These are phyloP conservation scores for Neopestalotiopsis sp. DNA, from an alignment of 2,329 filamentous ascomycete genomes.

Conservation along the genomic window DNA sequence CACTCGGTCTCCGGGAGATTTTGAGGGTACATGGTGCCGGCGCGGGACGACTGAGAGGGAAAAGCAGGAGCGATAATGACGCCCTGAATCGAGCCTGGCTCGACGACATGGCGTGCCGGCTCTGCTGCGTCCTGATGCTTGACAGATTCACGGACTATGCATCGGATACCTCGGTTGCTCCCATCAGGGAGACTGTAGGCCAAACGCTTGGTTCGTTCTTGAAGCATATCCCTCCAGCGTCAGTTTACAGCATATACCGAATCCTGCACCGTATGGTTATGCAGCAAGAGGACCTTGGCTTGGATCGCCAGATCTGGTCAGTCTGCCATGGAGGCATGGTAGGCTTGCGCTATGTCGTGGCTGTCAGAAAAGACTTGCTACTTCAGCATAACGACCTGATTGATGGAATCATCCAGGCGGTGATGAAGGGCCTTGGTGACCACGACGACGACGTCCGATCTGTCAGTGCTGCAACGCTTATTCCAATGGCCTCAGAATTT, in stretches of 20 bases:
- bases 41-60: conserved; percentile 78
- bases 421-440: conserved; percentile 93
- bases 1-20: conserved; percentile 92
- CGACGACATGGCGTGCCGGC: conserved; percentile 90
- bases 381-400: conserved; percentile 84
- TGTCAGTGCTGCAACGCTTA: conserved; percentile 95
- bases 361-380: conserved; percentile 90
- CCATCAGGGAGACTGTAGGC: conserved; percentile 92
- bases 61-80: conserved; percentile 77
- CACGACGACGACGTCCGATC: conserved; percentile 94
- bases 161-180: conserved; percentile 94
- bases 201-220: conserved; percentile 91
- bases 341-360: conserved; percentile 91
- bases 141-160: conserved; percentile 98
- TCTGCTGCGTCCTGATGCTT: conserved; percentile 95
- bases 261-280: conserved; percentile 90
- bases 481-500: conserved; percentile 95
- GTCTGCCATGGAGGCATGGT: conserved; percentile 99
- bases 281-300: conserved; percentile 75
- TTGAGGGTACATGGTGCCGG: conserved; percentile 89
- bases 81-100: conserved; percentile 83
- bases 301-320: conserved; percentile 83
- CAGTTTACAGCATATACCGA: conserved; percentile 83
- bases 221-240: conserved; percentile 78
- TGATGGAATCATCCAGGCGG: conserved; percentile 88